These are phyloP conservation scores for Heliamphora pulchella DNA, from an alignment of 179 eudicot species.

Conservation along the genomic window DNA sequence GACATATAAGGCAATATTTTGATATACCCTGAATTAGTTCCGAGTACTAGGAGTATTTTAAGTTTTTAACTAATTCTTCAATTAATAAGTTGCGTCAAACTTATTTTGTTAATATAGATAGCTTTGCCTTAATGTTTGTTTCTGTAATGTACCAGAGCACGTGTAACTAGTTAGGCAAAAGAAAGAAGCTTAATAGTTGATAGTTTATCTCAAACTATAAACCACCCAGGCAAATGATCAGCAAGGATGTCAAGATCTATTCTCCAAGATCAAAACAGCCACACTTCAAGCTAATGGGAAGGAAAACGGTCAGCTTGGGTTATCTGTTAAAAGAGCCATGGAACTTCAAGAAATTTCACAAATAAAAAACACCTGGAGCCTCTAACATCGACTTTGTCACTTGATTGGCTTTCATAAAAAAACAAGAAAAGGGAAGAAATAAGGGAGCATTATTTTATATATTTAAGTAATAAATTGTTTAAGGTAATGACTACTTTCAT, in stretches of 20 bases:
- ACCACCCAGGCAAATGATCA: not conserved
- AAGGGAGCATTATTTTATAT: not conserved
- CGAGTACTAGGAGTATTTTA: not conserved
- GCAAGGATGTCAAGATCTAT: not conserved
- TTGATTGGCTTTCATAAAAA: not conserved
- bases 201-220: not conserved
- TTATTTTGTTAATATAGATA: not conserved
- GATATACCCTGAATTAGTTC: not conserved
- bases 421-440: not conserved
- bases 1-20: not conserved
- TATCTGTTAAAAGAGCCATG: not conserved
- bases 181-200: not conserved
- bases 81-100: not conserved
- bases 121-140: not conserved
- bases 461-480: not conserved
- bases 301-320: not conserved
- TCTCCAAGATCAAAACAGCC: not conserved
- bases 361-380: not conserved
- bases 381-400: not conserved
- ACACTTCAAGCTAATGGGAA: not conserved
- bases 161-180: not conserved
- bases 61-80: not conserved
- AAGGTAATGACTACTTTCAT: not conserved
- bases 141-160: not conserved
- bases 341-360: not conserved